Evolutionary conservation across 1,284 basidiomycete species (phyloP).

Genomic region (Malassezia furfur): DNA sequence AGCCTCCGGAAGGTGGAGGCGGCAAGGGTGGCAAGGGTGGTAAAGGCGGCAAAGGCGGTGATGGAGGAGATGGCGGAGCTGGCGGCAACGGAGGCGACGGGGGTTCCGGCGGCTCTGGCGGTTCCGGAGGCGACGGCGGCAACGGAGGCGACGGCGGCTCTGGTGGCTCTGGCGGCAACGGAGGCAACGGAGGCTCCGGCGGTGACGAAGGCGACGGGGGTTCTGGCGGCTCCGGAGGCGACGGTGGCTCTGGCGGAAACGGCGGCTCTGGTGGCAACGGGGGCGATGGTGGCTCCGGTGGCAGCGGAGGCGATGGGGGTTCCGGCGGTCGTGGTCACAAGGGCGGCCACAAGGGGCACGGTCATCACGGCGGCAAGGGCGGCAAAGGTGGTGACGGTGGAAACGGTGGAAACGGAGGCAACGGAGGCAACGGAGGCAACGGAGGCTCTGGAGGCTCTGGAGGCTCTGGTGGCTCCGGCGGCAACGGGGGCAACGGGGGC

Average conservation of each 20-base stretch:
- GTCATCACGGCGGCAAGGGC: constrained; percentile 5
- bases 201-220: constrained; percentile 4
- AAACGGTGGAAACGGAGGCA: constrained; percentile 8
- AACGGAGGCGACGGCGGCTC: not conserved
- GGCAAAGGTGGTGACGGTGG: constrained; percentile 11
- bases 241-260: constrained; percentile 1
- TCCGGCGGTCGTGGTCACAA: not conserved
- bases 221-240: not conserved
- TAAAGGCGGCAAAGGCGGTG: constrained; percentile 3
- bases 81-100: not conserved
- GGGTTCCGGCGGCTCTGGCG: constrained; percentile 3
- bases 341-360: too few relatives aligned
- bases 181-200: constrained; percentile 1
- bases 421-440: constrained; percentile 10
- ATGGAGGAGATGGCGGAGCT: not conserved
- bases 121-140: not conserved
- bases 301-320: too few relatives aligned
- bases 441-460: constrained; percentile 9
- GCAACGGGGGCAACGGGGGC: constrained; percentile 9
- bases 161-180: not conserved
- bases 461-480: constrained; percentile 11
- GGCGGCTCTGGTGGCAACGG: too few relatives aligned
- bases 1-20: not conserved
- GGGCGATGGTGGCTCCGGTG: too few relatives aligned
- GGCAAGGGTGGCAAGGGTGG: constrained; percentile 2